Evolutionary conservation across 2,329 filamentous ascomycete species (phyloP).

Genomic region (Ophiostoma novo-ulmi): DNA sequence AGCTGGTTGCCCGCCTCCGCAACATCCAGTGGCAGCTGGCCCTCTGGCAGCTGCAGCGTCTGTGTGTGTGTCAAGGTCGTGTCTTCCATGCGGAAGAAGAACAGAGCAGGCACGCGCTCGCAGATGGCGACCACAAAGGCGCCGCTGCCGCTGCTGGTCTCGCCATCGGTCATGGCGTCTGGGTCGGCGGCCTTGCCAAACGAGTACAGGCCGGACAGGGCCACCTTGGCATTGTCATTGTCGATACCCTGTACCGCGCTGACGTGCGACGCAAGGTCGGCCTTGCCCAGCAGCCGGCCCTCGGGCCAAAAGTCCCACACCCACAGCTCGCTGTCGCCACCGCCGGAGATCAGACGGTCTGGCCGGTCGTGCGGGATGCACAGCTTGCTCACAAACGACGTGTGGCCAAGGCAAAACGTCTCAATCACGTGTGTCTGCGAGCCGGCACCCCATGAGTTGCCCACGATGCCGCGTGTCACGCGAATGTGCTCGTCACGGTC

Average conservation of each 20-base stretch:
- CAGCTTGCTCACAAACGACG: conserved; percentile 74
- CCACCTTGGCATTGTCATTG: conserved; percentile 36
- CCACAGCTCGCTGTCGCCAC: conserved; percentile 73
- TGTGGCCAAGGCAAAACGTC: conserved; percentile 81
- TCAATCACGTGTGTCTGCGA: conserved; percentile 81
- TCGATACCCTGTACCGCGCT: conserved; percentile 31
- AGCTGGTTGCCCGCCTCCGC: conserved; percentile 24
- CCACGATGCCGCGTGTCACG: conserved; percentile 64
- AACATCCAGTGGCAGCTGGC: conserved; percentile 51
- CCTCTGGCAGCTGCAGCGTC: conserved; percentile 50
- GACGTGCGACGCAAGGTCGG: conserved; percentile 52
- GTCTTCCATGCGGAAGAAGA: conserved; percentile 54
- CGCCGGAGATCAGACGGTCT: conserved; percentile 73
- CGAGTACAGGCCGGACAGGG: conserved; percentile 43
- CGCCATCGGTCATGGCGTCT: conserved; percentile 17
- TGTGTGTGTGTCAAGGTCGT: conserved; percentile 47
- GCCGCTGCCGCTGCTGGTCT: not conserved
- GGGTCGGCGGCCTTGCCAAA: conserved; percentile 27
- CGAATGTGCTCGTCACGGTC: conserved; percentile 72
- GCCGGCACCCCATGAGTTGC: conserved; percentile 37
- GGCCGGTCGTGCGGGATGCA: conserved; percentile 54
- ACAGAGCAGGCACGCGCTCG: conserved; percentile 55
- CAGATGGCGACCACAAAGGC: conserved; percentile 39
- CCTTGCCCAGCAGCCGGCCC: conserved; percentile 49
- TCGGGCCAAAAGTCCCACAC: conserved; percentile 72